Evolutionary conservation across 2,329 filamentous ascomycete genomes (phyloP), one percentile per base, ranked within the genome.

Genomic region (Zasmidium angulare): DNA sequence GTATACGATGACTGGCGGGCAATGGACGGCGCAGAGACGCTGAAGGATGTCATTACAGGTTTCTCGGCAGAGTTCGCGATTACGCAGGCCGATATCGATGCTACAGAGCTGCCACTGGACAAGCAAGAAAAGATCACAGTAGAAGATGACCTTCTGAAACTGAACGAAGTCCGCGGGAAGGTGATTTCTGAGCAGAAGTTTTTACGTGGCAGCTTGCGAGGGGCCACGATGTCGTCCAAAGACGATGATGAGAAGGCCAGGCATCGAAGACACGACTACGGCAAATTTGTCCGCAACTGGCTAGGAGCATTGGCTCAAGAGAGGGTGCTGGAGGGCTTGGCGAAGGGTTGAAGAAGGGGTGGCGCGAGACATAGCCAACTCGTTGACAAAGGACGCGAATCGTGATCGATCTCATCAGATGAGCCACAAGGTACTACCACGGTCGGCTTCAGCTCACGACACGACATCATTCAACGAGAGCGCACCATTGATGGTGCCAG

Each of bases 271-370:
- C 82, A 85, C 68, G 89, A 96, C 69, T 90, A 89, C 69, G 59
- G 57, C 19, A 59, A 50, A 14, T 84, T 86, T 0, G 80, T 93
- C 21, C 85, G 89, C 66, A 78, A 75, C 40, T 93, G 90, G 86
- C 74, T 93, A 48, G 82, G 82, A 63, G 84, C 83, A 62, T 79
- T 96, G 58, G 88, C 88, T 0, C 84, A 86, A 60, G 87, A 88
- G 67, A 86, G 84, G 1, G 75, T 84, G 1, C 72, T 95, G 57
- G 71, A 71, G 52, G 57, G 62, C n/a, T 48, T 72, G 47, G 19
- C 71, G n/a, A 66, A 66, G 6, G 49, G 40, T 12, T 59, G 55
- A 63, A 54, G 21, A 43, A n/a, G n/a, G n/a, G n/a, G n/a, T n/a
- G n/a, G n/a, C n/a, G n/a, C n/a, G n/a, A n/a, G n/a, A n/a, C n/a